Percentiles rank a stretch among this genome's conserved stretches.
These are phyloP conservation scores for Edaphochlamys debaryana DNA, from an alignment of 139 green algal genomes.

Conservation along the genomic window DNA sequence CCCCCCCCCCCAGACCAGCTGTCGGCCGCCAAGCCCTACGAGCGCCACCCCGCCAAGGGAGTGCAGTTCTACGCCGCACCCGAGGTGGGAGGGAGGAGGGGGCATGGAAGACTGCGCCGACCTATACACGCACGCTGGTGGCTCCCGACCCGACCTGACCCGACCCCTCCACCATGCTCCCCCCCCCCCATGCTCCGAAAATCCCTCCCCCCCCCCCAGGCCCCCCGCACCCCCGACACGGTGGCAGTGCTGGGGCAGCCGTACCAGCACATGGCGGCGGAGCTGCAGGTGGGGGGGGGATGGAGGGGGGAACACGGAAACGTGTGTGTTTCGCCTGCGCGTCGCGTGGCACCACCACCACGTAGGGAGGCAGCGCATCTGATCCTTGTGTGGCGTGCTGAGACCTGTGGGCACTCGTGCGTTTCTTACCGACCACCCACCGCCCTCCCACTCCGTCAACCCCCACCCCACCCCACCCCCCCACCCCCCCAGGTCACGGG, in stretches of 20 bases:
- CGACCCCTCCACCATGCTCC: neutral
- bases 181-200: too few species aligned
- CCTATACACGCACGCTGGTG: too few species aligned
- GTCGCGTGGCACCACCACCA: too few species aligned
- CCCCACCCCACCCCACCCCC: too few species aligned
- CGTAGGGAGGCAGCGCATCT: too few species aligned
- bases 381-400: too few species aligned
- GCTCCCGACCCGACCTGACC: too few species aligned
- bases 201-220: neutral
- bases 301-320: neutral
- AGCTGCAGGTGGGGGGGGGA: slow-evolving; percentile 84
- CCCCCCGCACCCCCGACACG: neutral
- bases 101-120: too few species aligned
- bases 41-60: slow-evolving; percentile 73
- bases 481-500: slow-evolving; percentile 76
- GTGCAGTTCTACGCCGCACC: slow-evolving; percentile 85
- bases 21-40: slow-evolving; percentile 56
- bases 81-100: neutral
- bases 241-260: slow-evolving; percentile 80
- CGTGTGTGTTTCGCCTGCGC: too few species aligned
- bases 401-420: too few species aligned
- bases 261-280: slow-evolving; percentile 86
- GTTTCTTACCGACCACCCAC: too few species aligned
- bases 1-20: slow-evolving; percentile 3
- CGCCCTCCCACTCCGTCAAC: too few species aligned